These are phyloP conservation scores for Pseudocercospora fuligena DNA, from an alignment of 2,329 filamentous ascomycete species.

Conservation along the genomic window DNA sequence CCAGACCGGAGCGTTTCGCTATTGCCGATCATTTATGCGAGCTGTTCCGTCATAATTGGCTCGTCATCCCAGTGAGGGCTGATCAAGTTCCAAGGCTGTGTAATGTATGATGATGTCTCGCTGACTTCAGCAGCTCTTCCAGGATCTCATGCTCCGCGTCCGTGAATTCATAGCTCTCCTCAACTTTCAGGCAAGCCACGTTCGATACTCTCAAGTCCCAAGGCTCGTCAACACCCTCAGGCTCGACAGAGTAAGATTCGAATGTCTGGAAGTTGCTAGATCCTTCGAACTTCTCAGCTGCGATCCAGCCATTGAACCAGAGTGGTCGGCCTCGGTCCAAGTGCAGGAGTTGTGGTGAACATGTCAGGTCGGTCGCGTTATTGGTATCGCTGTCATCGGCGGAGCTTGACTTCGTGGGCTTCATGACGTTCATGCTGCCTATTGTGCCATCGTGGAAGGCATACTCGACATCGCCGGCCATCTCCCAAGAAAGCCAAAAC, in stretches of 20 bases:
- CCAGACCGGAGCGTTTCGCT: too few species aligned
- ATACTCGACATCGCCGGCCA: constrained; percentile 50
- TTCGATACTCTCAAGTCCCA: constrained; percentile 45
- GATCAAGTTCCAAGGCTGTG: not conserved
- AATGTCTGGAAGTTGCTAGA: constrained; percentile 45
- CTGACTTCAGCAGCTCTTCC: constrained; percentile 39
- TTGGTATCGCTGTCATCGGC: not conserved
- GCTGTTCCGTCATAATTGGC: too few species aligned
- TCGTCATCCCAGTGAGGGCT: too few species aligned
- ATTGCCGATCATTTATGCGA: too few species aligned
- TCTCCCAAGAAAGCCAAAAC: constrained; percentile 57
- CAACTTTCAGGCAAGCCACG: constrained; percentile 44
- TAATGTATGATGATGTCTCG: constrained; percentile 17
- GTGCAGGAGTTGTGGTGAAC: constrained; percentile 53
- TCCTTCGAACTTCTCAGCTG: constrained; percentile 49
- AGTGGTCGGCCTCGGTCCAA: constrained; percentile 49
- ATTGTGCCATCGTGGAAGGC: constrained; percentile 50
- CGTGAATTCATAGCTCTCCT: constrained; percentile 34
- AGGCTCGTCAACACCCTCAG: constrained; percentile 35
- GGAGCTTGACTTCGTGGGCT: constrained; percentile 18
- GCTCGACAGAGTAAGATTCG: constrained; percentile 43
- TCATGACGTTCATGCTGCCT: constrained; percentile 42
- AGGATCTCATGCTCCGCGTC: constrained; percentile 36
- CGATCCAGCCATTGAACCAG: constrained; percentile 56
- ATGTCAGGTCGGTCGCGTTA: constrained; percentile 41